phyloP scores from a whole-genome alignment of 768 basidiomycete species.

The Macrolepiota dolichaula region DNA sequence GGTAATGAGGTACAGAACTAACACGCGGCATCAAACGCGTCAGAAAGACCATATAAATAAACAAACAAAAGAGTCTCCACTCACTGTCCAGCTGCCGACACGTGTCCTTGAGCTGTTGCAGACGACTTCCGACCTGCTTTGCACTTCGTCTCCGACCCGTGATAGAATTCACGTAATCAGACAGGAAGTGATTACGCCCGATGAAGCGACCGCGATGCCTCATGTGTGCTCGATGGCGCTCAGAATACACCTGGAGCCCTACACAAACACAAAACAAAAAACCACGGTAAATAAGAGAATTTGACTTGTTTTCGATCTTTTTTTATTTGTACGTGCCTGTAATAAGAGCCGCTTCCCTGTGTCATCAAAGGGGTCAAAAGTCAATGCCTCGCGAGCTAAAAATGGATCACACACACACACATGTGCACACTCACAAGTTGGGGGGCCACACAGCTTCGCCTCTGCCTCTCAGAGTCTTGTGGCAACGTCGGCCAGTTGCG shows the following conservation, averaged over 20 bases:
- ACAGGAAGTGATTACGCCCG: slow-evolving; percentile 75
- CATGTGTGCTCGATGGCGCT: slow-evolving; percentile 60
- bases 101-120: slow-evolving; percentile 75
- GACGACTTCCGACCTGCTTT: slow-evolving; percentile 76
- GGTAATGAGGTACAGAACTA: slow-evolving; percentile 9
- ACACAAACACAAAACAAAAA: too few relatives aligned
- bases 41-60: not conserved
- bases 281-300: too few relatives aligned
- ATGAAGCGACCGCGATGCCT: slow-evolving; percentile 68
- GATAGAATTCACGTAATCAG: slow-evolving; percentile 62
- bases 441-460: slow-evolving; percentile 79
- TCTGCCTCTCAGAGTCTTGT: slow-evolving; percentile 68
- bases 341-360: slow-evolving; percentile 61
- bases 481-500: slow-evolving; percentile 62
- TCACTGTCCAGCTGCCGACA: slow-evolving; percentile 36
- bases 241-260: slow-evolving; percentile 66
- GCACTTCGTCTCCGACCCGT: slow-evolving; percentile 68
- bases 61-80: too few relatives aligned
- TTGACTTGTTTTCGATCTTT: too few relatives aligned
- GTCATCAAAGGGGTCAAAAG: not conserved
- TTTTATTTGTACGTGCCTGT: slow-evolving; percentile 45
- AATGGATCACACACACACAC: slow-evolving; percentile 1
- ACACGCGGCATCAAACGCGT: not conserved
- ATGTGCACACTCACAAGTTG: slow-evolving; percentile 34
- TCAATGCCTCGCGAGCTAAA: slow-evolving; percentile 1